These are phyloP conservation scores for Hypomontagnella submonticulosa DNA, from an alignment of 495 filamentous ascomycete genomes.

Conservation along the genomic window DNA sequence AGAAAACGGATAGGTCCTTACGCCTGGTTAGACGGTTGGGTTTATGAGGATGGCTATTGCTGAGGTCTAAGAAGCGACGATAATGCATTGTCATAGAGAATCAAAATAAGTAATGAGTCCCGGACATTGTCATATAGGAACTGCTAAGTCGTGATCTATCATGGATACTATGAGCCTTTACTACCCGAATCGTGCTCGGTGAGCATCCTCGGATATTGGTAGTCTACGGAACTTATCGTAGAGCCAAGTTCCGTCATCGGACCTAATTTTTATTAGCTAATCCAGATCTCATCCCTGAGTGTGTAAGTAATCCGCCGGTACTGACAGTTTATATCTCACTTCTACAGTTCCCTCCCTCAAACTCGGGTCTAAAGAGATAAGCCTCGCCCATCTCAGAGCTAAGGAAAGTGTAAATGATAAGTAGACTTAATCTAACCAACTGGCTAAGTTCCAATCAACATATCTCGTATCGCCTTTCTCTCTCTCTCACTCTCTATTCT, in stretches of 20 bases:
- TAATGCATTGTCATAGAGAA: slow-evolving; percentile 34
- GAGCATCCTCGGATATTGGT: background rate
- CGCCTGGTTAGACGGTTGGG: slow-evolving; percentile 32
- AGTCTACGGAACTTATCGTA: background rate
- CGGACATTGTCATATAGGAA: background rate
- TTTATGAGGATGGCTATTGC: slow-evolving; percentile 26
- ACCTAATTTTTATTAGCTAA: slow-evolving; percentile 30
- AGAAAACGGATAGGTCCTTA: slow-evolving; percentile 19
- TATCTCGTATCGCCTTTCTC: background rate
- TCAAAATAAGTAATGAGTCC: slow-evolving; percentile 35
- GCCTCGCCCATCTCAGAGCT: slow-evolving; percentile 6
- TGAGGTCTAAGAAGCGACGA: slow-evolving; percentile 28
- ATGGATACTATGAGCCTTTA: background rate
- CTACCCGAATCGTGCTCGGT: too few relatives aligned
- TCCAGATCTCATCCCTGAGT: background rate
- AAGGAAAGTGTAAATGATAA: slow-evolving; percentile 12
- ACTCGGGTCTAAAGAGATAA: slow-evolving; percentile 14
- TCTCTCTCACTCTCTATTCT: background rate
- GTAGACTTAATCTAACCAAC: background rate
- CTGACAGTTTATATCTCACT: slow-evolving; percentile 9
- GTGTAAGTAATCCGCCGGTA: slow-evolving; percentile 11
- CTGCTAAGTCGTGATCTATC: background rate
- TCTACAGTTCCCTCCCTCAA: background rate
- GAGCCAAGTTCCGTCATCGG: slow-evolving; percentile 27
- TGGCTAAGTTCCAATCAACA: slow-evolving; percentile 16